Evolutionary conservation across 2,329 filamentous ascomycete species (phyloP).

Genomic region (Huntiella moniliformis): DNA sequence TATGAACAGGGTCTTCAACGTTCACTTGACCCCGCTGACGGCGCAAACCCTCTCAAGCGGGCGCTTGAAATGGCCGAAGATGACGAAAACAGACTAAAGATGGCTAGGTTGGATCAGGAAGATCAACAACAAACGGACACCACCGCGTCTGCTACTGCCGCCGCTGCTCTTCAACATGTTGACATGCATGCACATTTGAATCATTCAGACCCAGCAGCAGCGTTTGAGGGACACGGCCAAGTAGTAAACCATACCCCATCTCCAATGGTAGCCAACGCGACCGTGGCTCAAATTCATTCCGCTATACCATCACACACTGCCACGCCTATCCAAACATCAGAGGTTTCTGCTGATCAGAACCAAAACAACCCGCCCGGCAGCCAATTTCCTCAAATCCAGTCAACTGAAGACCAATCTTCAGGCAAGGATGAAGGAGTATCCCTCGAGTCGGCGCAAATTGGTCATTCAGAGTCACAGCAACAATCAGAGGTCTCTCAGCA

Average conservation of each 20-base stretch:
- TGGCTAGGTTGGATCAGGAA: conserved; percentile 7
- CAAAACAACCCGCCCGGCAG: neutral
- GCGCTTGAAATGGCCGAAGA: conserved; percentile 18
- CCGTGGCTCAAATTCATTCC: neutral
- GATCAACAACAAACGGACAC: neutral
- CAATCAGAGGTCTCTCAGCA: conserved; percentile 3
- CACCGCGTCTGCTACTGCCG: conserved; percentile 9
- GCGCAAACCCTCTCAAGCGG: conserved; percentile 24
- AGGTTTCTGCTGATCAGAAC: neutral
- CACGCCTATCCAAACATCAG: neutral
- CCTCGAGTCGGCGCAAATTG: too few relatives aligned
- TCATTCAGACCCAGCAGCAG: conserved; percentile 5
- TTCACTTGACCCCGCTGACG: conserved; percentile 9
- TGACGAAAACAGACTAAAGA: conserved; percentile 7
- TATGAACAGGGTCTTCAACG: neutral
- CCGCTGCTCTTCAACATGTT: neutral
- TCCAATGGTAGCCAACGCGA: neutral
- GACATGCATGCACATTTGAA: conserved; percentile 5
- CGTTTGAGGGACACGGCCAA: conserved; percentile 1
- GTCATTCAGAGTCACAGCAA: conserved; percentile 1
- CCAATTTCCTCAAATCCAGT: neutral
- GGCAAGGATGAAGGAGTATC: too few relatives aligned
- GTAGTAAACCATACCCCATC: neutral
- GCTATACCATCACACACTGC: conserved; percentile 6
- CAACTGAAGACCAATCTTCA: too few relatives aligned